phyloP scores from a whole-genome alignment of 2,329 filamentous ascomycete species.

The Apiospora koreana region DNA sequence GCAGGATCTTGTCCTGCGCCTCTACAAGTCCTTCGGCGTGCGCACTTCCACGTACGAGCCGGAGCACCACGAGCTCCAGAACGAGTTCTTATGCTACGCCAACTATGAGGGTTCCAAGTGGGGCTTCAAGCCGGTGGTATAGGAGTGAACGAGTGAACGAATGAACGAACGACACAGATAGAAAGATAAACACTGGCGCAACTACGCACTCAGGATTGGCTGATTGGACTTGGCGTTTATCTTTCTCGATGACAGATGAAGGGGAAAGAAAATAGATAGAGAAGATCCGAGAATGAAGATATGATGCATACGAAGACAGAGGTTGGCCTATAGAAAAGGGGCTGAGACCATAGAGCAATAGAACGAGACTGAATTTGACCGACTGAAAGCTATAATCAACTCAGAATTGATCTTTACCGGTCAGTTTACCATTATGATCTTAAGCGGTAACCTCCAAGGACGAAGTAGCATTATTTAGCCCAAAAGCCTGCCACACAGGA shows the following conservation, averaged over 20 bases:
- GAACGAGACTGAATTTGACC: too few species aligned
- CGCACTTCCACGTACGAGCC: conserved; percentile 69
- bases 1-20: conserved; percentile 61
- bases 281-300: not conserved
- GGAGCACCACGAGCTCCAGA: conserved; percentile 71
- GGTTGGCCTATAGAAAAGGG: not conserved
- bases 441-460: too few species aligned
- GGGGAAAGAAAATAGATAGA: too few species aligned
- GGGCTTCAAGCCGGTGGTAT: conserved; percentile 31
- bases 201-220: not conserved
- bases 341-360: not conserved
- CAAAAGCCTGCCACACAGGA: too few species aligned
- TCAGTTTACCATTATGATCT: too few species aligned
- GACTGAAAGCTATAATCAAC: too few species aligned
- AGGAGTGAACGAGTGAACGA: not conserved
- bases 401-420: too few species aligned
- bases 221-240: not conserved
- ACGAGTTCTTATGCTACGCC: conserved; percentile 79
- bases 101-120: conserved; percentile 69
- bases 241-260: too few species aligned
- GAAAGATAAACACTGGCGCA: not conserved
- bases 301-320: not conserved
- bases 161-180: not conserved
- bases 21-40: conserved; percentile 67
- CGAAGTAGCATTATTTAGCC: too few species aligned